Base-by-base conservation (phyloP, 2,329 filamentous ascomycete species). In the Fusarium siculi region DNA sequence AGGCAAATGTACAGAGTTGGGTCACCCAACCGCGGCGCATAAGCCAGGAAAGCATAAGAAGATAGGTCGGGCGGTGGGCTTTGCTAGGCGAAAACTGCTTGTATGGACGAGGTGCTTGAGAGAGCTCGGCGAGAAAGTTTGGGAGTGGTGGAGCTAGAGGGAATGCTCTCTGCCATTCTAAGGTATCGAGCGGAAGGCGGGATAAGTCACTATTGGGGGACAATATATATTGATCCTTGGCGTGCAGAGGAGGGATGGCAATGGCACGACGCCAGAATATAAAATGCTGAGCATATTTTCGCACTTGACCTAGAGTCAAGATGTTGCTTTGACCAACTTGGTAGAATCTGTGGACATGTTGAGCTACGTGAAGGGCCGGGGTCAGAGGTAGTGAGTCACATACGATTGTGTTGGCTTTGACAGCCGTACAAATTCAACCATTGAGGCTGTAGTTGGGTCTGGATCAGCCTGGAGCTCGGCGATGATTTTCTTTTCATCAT, bases 261-360 rank as follows among this genome's bases (percentile, higher is more conserved):
- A 97, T 93, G 52, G 96, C 96, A 64, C 95, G 92, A 30, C 96
- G 92, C 95, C 96, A 98, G 83, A 97, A 97, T 69, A 98, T 95
- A 71, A 99, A 92, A 83, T 98, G 96, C 65, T 94, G 93, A 15
- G 95, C 95, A 70, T 97, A 93, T 75, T 94, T 92, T 72, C 96
- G 92, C 71, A 98, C 92, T 75, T 97, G 93, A 37, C 90, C 87
- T 3, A 96, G 87, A 7, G 93, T 91, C 58, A 98, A 92, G 25
- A 91, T 89, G 57, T 93, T 90, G 73, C 88, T 89, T 74, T 91
- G 89, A 21, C 92, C 90, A 60, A 94, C 89, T 80, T 95, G 93
- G 62, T 90, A 84, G 79, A 93, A 91, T 50, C 85, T 87, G 69
- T n/a, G 21, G 47, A 18, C 39, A 14, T 19, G 42, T 47, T 37